Conservation (phyloP, 2,329 filamentous ascomycete species). For the Phialemonium atrogriseum region DNA sequence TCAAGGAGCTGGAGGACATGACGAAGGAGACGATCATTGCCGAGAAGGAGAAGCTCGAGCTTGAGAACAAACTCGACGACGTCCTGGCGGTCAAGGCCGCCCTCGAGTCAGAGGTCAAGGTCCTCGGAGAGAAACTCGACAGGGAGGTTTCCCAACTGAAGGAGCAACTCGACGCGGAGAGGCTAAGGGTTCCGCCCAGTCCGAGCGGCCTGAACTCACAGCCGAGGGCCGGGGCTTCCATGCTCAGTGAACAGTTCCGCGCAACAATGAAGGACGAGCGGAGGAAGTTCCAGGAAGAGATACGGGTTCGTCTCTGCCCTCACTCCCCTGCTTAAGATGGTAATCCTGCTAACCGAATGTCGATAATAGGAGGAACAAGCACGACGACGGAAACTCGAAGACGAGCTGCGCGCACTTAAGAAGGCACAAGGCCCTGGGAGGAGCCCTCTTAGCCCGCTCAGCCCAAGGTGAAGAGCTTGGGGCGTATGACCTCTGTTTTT, state of each 20-base stretch:
- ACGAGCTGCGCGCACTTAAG: conserved; percentile 37
- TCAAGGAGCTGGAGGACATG: conserved; percentile 44
- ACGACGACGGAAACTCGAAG: conserved; percentile 38
- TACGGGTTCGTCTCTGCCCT: conserved; percentile 30
- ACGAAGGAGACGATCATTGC: conserved; percentile 42
- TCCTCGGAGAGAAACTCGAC: conserved; percentile 30
- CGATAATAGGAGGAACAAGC: conserved; percentile 39
- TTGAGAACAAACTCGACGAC: conserved; percentile 33
- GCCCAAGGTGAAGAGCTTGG: conserved; percentile 9
- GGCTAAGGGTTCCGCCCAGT: conserved; percentile 29
- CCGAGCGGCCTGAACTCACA: conserved; percentile 22
- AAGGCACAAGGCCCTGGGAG: conserved; percentile 33
- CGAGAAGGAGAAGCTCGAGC: conserved; percentile 40
- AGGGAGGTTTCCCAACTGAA: conserved; percentile 34
- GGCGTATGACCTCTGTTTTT: no score
- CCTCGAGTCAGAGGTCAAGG: conserved; percentile 29
- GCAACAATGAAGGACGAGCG: conserved; percentile 48
- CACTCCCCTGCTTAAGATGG: background rate
- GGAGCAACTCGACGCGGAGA: conserved; percentile 43
- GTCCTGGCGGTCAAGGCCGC: conserved; percentile 23
- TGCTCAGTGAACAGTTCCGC: conserved; percentile 49
- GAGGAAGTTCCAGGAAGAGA: conserved; percentile 47
- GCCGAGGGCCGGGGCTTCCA: conserved; percentile 34
- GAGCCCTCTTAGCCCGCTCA: conserved; percentile 31
- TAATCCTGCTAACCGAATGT: conserved; percentile 18